Evolutionary conservation across 441 rosid species (phyloP).

Genomic region (Jatropha multifida): DNA sequence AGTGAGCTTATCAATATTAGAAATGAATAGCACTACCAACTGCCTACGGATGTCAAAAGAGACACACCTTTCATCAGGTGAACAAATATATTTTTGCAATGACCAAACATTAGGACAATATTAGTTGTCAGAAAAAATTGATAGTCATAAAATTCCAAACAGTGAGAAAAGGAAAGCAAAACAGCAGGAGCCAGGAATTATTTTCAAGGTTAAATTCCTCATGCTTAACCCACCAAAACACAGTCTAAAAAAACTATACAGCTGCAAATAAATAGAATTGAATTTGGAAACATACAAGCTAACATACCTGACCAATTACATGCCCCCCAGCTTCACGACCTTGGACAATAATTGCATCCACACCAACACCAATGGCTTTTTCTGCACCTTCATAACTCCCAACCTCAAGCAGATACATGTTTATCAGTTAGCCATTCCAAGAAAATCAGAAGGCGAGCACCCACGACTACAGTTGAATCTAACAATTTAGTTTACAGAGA

Average conservation of each 20-base stretch:
- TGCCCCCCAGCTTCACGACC: slow-evolving; percentile 97
- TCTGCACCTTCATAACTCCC: slow-evolving; percentile 70
- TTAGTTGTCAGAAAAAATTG: not conserved
- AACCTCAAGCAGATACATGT: slow-evolving; percentile 40
- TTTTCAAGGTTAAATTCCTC: not conserved
- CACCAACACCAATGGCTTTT: slow-evolving; percentile 56
- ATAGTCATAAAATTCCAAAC: no score
- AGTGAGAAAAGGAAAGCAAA: no score
- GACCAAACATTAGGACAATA: not conserved
- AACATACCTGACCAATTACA: slow-evolving; percentile 70
- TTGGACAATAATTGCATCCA: slow-evolving; percentile 82
- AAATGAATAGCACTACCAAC: not conserved
- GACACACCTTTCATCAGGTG: not conserved
- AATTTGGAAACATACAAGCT: not conserved
- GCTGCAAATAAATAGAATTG: slow-evolving; percentile 1
- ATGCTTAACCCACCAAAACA: not conserved
- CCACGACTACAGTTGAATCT: not conserved
- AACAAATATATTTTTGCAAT: not conserved
- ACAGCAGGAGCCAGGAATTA: no score
- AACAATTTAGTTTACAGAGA: not conserved
- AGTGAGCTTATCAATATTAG: not conserved
- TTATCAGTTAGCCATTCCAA: not conserved
- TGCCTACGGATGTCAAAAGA: not conserved
- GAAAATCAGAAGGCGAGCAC: slow-evolving; percentile 9
- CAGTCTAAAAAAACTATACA: not conserved